Conservation (phyloP, 305 asterid genomes). For the Fraxinus latifolia region DNA sequence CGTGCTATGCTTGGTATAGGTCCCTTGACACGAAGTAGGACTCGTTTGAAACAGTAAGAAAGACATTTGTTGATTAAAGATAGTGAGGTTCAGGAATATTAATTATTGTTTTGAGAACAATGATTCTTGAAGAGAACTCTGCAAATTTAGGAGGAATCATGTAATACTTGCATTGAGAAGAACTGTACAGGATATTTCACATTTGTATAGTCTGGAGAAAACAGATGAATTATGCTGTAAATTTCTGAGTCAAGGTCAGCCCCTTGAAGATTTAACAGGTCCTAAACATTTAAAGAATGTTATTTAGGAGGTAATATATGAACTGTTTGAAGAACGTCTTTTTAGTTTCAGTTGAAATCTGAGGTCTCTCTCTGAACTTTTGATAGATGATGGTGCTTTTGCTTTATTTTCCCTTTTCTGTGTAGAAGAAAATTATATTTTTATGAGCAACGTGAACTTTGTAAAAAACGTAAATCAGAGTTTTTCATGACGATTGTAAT, state of each 20-base stretch:
- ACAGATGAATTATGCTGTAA: background rate
- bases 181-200: background rate
- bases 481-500: background rate
- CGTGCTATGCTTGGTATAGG: constrained; percentile 15
- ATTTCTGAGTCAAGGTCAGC: background rate
- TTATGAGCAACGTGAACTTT: background rate
- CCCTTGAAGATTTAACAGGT: background rate
- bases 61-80: background rate
- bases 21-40: constrained; percentile 44
- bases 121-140: background rate
- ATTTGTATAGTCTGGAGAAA: background rate
- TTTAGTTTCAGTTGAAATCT: background rate
- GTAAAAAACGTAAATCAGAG: background rate
- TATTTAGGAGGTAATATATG: background rate
- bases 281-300: background rate
- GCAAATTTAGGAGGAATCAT: background rate
- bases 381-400: background rate
- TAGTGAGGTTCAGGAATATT: constrained; percentile 1
- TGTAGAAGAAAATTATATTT: background rate
- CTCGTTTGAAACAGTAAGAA: constrained; percentile 19
- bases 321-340: background rate
- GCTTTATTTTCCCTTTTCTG: background rate
- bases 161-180: background rate
- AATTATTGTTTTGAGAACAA: background rate
- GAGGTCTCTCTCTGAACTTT: background rate